Base-by-base conservation (phyloP, 805 yeast species). In the Wickerhamomyces silvicola region DNA sequence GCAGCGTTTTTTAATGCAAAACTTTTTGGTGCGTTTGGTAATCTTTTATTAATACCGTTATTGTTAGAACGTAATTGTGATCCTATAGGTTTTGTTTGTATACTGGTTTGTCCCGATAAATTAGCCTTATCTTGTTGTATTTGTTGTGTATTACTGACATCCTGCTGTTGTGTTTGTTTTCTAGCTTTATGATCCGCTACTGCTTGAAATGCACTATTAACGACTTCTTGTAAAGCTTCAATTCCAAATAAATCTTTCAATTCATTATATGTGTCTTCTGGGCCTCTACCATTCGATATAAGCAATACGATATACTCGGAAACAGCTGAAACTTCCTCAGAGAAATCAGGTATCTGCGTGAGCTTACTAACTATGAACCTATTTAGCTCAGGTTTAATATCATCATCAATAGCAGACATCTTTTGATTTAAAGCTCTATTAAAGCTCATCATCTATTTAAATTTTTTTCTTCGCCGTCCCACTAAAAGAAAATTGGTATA, bases 261-360 rank as follows among this genome's bases (percentile, higher is more conserved):
- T 48, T 82, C 92, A 13, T 57, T 59, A 13, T 70, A 67, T 22
- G 81, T 78, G 32, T 77, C 81, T 12, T 63, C 66, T 10, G 79
- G 70, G 6, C 75, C 60, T 47, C 79, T 75, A 45, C 79, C 77
- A 43, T 79, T 80, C 10, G 79, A 77, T 39, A 82, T 78, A 54
- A 82, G 62, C 27, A 81, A 69, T n/a, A 77, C 68, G 35, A 82
- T 75, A 48, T 72, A 82, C 54, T 82, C 92, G 10, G 92, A 83
- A 25, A 79, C 77, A 44, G 78, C 80, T 27, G 59, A 64, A 17
- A 70, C 65, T 45, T 74, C 79, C 34, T 72, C 78, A 9, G 57
- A 58, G 38, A 70, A 58, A 37, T 64, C 65, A 6, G 55, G 56
- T 17, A 69, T 39, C 27, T 60, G 57, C 13, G 48, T 48, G 20